Evolutionary conservation across 768 basidiomycete species (phyloP), one percentile per base, ranked within the genome.

Genomic region (Serpula lacrymans): DNA sequence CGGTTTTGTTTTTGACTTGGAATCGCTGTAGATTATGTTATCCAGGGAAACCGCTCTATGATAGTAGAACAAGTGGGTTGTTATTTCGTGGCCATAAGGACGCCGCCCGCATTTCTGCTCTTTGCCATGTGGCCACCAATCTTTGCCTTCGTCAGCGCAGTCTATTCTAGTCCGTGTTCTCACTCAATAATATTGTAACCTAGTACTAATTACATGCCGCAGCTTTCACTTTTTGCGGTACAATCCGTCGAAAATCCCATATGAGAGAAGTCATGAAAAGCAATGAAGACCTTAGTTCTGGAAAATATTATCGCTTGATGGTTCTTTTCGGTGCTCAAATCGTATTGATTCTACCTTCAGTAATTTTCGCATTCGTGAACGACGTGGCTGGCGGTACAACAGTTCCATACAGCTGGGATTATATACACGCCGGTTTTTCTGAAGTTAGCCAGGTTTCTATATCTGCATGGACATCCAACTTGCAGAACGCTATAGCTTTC

Each of bases 1-100:
- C n/a, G n/a, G n/a, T n/a, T n/a, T n/a, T n/a, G n/a, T n/a, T n/a
- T n/a, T 6, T 21, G 22, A 28, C 29, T n/a, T n/a, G n/a, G n/a
- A n/a, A n/a, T n/a, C n/a, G n/a, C n/a, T n/a, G n/a, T n/a, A 62
- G 59, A 63, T 21, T 55, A 49, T 26, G 42, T 65, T 31, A 52
- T 65, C 0, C 61, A 65, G 42, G 13, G 21, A 1, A 62, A 63
- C 40, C 63, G 63, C 8, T 64, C 59, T n/a, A 58, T 67, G 29
- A 54, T 64, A 16, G 35, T 55, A 28, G 60, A 65, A 41, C 48
- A 58, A 26, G 37, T 64, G 17, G 63, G 63, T 10, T 67, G 63
- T 44, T 55, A 46, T 14, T 56, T 65, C 9, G 37, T 38, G 14
- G 54, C 52, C 38, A 58, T 54, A 32, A 37, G 52, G n/a, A 58